Conservation (phyloP, 2,329 filamentous ascomycete genomes). For the Epichloe sp. region DNA sequence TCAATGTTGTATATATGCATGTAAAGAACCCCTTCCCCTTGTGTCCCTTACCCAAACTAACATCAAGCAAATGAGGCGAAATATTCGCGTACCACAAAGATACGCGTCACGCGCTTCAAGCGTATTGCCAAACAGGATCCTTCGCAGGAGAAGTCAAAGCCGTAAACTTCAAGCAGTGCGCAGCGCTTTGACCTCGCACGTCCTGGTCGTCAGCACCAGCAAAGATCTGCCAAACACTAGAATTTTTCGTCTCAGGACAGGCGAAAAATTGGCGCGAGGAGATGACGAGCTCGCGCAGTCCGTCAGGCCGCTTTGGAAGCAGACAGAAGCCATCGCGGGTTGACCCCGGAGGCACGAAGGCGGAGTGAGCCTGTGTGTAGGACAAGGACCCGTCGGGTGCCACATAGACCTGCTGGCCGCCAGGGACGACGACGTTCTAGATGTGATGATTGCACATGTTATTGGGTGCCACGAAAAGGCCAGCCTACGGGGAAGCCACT, state of each 20-base stretch:
- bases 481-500: background rate
- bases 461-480: background rate
- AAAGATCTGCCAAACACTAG: background rate
- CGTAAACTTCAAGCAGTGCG: too few species aligned
- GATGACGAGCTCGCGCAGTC: background rate
- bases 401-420: background rate
- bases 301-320: background rate
- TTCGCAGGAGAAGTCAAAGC: too few species aligned
- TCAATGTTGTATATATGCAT: too few species aligned
- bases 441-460: constrained; percentile 8
- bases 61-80: too few species aligned
- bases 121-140: too few species aligned
- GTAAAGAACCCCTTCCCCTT: too few species aligned
- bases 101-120: too few species aligned
- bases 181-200: too few species aligned
- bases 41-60: too few species aligned
- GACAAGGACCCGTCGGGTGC: background rate
- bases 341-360: background rate
- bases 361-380: background rate
- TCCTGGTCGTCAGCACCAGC: too few species aligned
- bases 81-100: too few species aligned
- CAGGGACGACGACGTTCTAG: constrained; percentile 7
- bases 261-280: background rate
- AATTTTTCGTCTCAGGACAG: background rate
- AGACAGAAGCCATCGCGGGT: background rate